phyloP scores from a whole-genome alignment of 768 basidiomycete species.

The Tricholoma sp. region DNA sequence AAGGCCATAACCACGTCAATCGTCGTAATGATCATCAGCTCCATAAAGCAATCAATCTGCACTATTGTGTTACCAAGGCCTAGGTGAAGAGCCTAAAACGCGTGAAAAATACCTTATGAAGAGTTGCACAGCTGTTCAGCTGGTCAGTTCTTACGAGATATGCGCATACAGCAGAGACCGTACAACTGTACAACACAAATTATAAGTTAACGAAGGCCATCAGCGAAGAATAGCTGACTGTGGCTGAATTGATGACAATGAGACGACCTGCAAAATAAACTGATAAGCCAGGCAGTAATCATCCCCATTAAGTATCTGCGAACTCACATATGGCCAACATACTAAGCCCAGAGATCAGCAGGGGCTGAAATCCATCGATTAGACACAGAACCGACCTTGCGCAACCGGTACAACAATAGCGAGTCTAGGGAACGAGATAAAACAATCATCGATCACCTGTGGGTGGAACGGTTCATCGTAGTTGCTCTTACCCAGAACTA shows the following conservation, averaged over 20 bases:
- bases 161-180: neutral
- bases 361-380: neutral
- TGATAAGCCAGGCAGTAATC: neutral
- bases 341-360: neutral
- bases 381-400: neutral
- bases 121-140: neutral
- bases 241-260: neutral
- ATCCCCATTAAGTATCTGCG: neutral
- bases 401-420: neutral
- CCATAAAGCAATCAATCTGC: neutral
- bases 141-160: neutral
- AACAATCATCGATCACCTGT: too few relatives aligned
- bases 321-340: neutral
- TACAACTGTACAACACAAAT: neutral
- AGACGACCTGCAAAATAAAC: neutral
- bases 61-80: neutral
- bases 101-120: neutral
- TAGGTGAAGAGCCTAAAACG: neutral
- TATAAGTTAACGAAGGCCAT: neutral
- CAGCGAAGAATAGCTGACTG: neutral
- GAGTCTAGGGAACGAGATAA: neutral
- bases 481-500: neutral
- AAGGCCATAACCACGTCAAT: neutral
- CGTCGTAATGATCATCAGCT: neutral
- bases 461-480: neutral